phyloP scores from a whole-genome alignment of 2,329 filamentous ascomycete species.

The Neofusicoccum laricinum region DNA sequence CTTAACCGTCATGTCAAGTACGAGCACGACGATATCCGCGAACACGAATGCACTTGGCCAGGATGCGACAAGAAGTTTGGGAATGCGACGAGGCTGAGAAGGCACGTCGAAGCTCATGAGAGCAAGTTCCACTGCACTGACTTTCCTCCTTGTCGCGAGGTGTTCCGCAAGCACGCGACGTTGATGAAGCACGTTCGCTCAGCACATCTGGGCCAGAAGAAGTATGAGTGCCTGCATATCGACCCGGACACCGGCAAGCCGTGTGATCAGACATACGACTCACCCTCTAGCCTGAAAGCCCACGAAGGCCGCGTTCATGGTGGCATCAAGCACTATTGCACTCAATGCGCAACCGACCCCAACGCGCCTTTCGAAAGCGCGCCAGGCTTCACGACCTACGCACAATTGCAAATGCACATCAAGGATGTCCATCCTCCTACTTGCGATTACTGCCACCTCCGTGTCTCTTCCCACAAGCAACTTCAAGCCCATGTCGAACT shows the following conservation, averaged over 20 bases:
- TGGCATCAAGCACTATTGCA: slow-evolving; percentile 70
- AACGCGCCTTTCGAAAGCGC: slow-evolving; percentile 37
- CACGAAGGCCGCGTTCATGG: slow-evolving; percentile 71
- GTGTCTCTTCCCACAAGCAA: slow-evolving; percentile 53
- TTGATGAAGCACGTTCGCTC: slow-evolving; percentile 77
- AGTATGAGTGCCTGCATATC: slow-evolving; percentile 67
- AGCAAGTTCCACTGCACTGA: slow-evolving; percentile 71
- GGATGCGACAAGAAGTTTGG: slow-evolving; percentile 79
- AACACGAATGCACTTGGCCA: slow-evolving; percentile 67
- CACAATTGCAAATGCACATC: slow-evolving; percentile 70
- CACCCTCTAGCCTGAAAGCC: slow-evolving; percentile 64
- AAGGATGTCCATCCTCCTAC: slow-evolving; percentile 66
- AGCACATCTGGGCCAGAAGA: slow-evolving; percentile 68
- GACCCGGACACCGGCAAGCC: slow-evolving; percentile 50
- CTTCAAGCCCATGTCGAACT: slow-evolving; percentile 72
- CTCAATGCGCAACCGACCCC: slow-evolving; percentile 58
- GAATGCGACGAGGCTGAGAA: slow-evolving; percentile 71
- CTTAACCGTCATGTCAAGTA: slow-evolving; percentile 81
- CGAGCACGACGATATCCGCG: slow-evolving; percentile 65
- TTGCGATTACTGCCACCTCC: slow-evolving; percentile 71
- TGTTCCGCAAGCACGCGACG: slow-evolving; percentile 84
- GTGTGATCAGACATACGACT: slow-evolving; percentile 72
- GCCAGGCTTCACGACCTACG: slow-evolving; percentile 64
- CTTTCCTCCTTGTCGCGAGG: slow-evolving; percentile 67
- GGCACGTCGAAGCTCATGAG: slow-evolving; percentile 76